Evolutionary conservation across 371 early-diverging fungal species (phyloP), one percentile per base, ranked within the genome.

Genomic region (Syncephalis fuscata): DNA sequence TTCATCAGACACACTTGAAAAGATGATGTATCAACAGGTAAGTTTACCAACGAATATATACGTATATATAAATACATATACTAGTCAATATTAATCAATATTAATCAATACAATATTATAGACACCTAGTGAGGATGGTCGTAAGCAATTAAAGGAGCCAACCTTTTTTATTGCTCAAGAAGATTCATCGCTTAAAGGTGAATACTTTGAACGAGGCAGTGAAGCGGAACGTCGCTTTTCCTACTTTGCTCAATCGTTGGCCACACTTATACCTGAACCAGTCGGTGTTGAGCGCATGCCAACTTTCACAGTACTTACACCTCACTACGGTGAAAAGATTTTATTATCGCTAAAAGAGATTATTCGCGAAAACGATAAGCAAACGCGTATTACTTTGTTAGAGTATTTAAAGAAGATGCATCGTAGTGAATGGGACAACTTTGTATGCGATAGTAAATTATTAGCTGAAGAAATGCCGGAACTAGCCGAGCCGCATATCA

Each of bases 241-340:
- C 26, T 91, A 85, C 60, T 88, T 91, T 68, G 88, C 88, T 2
- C 86, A 88, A 60, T 82, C 83, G 45, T 63, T 91, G 62, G 82
- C 88, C 5, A 87, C 85, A 1, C 73, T 80, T 2, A 81, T 91
- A 54, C 91, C 88, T 0, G 77, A 80, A 53, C 83, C 91, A 1
- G 63, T 82, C 17, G 82, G 88, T 0, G 80, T 89, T 4, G 77
- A 80, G 39, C 74, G 76, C 48, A 85, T 88, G 85, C 92, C 92
- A 0, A 74, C 85, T 2, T 85, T 89, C 26, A 88, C 88, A 0
- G 89, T 89, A 2, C 61, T 91, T 24, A 82, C 82, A 45, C 92
- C 92, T 16, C 92, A 91, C 55, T 91, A 85, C 60, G 74, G 80
- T 27, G 90, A 91, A 62, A 88, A 88, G 62, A 83, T 88, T 19